Evolutionary conservation across 164 flowering plant species (phyloP), one percentile per base, ranked within the genome.

Genomic region (Nymphaea thermarum): DNA sequence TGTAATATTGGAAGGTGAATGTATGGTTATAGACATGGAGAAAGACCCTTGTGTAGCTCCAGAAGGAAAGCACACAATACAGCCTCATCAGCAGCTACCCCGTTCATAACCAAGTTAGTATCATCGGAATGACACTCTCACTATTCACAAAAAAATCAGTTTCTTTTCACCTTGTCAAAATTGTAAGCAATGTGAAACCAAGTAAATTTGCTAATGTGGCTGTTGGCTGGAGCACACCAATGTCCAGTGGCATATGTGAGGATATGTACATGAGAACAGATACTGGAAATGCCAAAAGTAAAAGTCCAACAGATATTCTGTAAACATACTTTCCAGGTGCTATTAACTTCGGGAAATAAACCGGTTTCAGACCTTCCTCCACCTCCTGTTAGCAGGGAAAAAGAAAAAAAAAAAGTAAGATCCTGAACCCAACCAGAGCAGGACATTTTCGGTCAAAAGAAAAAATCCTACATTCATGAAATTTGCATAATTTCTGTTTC

Each of bases 291-390:
- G 5, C 2, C 4, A 47, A 12, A 47, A 47, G 12, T 47, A 47
- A 7, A 47, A 47, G 55, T 47, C 12, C 55, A 47, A 47, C 12
- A 47, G 55, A 47, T 7, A 47, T 47, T 6, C 12, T 47, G 66
- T 10, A 68, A 43, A 76, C 87, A 59, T 86, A 90, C 97, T 77
- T 88, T 88, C 94, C 97, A 90, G 65, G 85, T 82, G 79, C 97
- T 87, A 77, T 88, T 93, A 65, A 81, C 97, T 76, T 87, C 97
- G 64, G 97, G 97, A 76, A 90, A 90, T 85, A 90, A 77, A 83
- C 73, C 67, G 44, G 75, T 80, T 8, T 90, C 94, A 66, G 55
- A 12, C 12, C 12, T 47, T 47, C 55, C 55, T 7, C 55, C 55
- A 47, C 55, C 55, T 47, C 55, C 55, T 47, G 55, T 12, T 12